These are phyloP conservation scores for Micractinium conductrix DNA, from an alignment of 139 green algal species.

Conservation along the genomic window DNA sequence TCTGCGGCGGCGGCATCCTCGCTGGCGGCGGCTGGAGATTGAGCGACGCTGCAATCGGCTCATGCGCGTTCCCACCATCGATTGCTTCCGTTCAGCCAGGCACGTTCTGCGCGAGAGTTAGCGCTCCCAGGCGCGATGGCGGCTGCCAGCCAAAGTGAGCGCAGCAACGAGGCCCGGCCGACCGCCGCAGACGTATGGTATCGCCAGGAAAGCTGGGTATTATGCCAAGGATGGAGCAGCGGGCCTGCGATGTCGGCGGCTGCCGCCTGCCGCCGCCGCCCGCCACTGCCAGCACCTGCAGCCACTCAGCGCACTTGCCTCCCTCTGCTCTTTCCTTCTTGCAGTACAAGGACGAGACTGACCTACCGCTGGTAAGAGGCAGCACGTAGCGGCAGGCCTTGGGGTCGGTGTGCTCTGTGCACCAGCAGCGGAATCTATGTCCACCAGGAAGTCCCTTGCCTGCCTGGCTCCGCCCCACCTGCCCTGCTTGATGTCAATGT, in stretches of 20 bases:
- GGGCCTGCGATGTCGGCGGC: slow-evolving; percentile 13
- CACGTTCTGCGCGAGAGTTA: no score
- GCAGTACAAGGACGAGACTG: slow-evolving; percentile 87
- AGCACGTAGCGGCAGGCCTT: neutral
- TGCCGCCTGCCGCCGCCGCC: neutral
- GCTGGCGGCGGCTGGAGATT: no score
- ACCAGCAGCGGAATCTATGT: no score
- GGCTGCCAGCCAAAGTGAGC: no score
- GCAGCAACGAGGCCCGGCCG: no score
- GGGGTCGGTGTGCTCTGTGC: neutral
- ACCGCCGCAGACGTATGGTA: no score
- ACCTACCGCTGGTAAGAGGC: slow-evolving; percentile 69
- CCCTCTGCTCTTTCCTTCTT: neutral
- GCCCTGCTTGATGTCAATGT: neutral
- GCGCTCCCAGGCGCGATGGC: no score
- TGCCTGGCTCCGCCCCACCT: neutral
- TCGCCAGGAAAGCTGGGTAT: no score
- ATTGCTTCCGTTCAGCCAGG: no score
- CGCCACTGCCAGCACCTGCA: neutral
- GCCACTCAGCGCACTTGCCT: neutral
- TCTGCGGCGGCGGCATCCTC: no score
- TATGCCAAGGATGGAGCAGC: neutral
- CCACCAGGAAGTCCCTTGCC: neutral
- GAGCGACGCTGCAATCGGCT: no score
- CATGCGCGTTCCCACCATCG: no score